Base-by-base conservation (phyloP, 495 filamentous ascomycete genomes). In the Neurospora tetraspora region DNA sequence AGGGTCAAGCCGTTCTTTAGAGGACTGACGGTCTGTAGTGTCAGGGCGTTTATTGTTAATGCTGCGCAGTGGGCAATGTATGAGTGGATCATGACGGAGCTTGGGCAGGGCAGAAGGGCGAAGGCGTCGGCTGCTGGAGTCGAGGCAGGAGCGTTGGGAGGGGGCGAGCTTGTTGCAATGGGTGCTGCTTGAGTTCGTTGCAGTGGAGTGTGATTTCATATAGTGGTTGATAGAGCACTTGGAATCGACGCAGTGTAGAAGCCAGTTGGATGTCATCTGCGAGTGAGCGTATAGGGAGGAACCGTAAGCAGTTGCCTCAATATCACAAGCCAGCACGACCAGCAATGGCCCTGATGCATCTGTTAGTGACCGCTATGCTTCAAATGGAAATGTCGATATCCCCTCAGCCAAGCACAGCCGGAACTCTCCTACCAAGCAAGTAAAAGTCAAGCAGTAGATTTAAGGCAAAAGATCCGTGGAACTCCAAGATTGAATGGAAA, bases 1-100 rank as follows among this genome's bases (percentile, higher is more conserved):
- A 94, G 94, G 7, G 27, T 85, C 16, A 78, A 81, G 53, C 86
- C 89, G 3, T 97, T 97, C 82, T 96, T 93, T 77, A 84, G 90
- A 39, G 94, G 94, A 2, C 80, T 97, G 59, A 87, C 87, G 0
- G 83, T 94, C 69, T 97, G 94, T 80, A 94, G 91, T 80, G 80
- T 89, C 3, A 82, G 94, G 74, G 94, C 94, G 8, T 97, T 97
- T 77, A 81, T 97, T 47, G 94, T 97, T 70, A 95, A 97, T 83
- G 87, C 89, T 0, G 86, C 85, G 38, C 88, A 97, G 85, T 97
- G 93, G 93, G 90, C 89, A 5, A 88, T 93, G 38, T 97, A 96
- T 81, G 93, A 96, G 82, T 92, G 90, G 90, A 85, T 92, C 76
- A 93, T 96, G 89, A 82, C 79, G 9, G 81, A 86, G 74, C 71